phyloP scores from a whole-genome alignment of 1,284 basidiomycete species.

The Puccinia coronata region DNA sequence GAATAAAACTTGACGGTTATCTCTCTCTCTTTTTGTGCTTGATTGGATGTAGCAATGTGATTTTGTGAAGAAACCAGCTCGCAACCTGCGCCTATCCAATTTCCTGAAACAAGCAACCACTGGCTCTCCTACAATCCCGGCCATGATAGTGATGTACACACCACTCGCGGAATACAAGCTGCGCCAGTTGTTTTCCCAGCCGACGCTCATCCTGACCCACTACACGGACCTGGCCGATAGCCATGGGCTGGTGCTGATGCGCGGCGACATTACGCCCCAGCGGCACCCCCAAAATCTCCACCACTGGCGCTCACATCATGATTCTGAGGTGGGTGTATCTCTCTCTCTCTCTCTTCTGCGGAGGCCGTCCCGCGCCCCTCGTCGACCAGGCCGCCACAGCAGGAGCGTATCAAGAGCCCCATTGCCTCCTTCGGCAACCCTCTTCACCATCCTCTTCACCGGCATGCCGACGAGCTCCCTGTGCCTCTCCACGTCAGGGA shows the following conservation, averaged over 20 bases:
- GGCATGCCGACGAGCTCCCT: too few species aligned
- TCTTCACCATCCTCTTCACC: too few species aligned
- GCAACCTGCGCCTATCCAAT: background rate
- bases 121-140: conserved; percentile 61
- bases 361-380: too few species aligned
- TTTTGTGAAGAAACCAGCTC: conserved; percentile 12
- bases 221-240: conserved; percentile 83
- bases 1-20: too few species aligned
- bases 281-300: conserved; percentile 54
- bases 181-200: conserved; percentile 81
- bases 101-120: conserved; percentile 49
- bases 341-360: too few species aligned
- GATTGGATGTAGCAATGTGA: conserved; percentile 42
- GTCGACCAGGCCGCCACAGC: too few species aligned
- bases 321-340: conserved; percentile 70
- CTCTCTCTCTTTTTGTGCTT: too few species aligned
- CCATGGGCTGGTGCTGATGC: conserved; percentile 80
- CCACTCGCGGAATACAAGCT: conserved; percentile 92
- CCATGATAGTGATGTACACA: conserved; percentile 75
- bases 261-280: conserved; percentile 86
- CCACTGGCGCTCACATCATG: conserved; percentile 42
- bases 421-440: too few species aligned
- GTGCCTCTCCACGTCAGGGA: too few species aligned
- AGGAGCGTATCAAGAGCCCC: too few species aligned
- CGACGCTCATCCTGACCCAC: conserved; percentile 83